A percentile compares a stretch with the other conserved stretches of the same genome.
These are phyloP conservation scores for Brasenia schreberi DNA, from an alignment of 164 flowering plant genomes.

Conservation along the genomic window DNA sequence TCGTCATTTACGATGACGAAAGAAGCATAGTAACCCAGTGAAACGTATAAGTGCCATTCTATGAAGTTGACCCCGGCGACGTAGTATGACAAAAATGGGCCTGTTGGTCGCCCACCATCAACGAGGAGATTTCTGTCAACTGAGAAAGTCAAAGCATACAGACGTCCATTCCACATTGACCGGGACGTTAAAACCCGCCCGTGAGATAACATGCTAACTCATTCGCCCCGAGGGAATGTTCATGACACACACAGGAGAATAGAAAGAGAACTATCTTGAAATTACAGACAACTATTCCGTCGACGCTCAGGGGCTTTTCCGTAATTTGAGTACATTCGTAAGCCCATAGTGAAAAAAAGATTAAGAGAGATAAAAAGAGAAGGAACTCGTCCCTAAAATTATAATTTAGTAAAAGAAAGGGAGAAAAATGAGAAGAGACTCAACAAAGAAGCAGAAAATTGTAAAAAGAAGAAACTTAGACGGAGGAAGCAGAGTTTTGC, in stretches of 20 bases:
- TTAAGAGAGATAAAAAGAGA: not conserved
- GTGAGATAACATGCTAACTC: not conserved
- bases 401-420: not conserved
- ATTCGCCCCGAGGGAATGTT: not conserved
- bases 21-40: no score
- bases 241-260: not conserved
- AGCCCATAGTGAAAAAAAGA: no score
- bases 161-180: not conserved
- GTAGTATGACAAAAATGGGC: no score
- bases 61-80: no score
- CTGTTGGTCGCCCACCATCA: no score
- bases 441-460: not conserved
- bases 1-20: not conserved
- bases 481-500: constrained; percentile 5
- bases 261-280: no score
- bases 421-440: not conserved
- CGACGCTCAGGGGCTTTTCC: no score
- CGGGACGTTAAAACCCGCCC: not conserved
- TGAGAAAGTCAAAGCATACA: not conserved
- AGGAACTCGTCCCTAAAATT: not conserved
- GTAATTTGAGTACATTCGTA: no score
- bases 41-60: no score
- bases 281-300: not conserved
- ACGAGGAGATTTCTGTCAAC: no score
- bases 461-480: not conserved